Evolutionary conservation across 768 basidiomycete genomes (phyloP).

Genomic region (Exsudoporus frostii): DNA sequence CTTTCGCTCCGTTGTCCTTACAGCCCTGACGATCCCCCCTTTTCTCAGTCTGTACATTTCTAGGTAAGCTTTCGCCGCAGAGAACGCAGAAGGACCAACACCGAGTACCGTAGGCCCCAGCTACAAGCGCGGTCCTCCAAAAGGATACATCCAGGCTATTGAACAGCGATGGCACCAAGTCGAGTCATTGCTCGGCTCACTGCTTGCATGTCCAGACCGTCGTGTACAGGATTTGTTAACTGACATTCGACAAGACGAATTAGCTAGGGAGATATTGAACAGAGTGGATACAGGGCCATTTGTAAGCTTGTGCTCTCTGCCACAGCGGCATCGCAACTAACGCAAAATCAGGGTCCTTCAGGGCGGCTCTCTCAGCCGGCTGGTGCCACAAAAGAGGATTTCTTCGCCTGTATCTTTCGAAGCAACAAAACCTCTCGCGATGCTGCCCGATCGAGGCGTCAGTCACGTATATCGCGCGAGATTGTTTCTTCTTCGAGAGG

Average conservation of each 20-base stretch:
- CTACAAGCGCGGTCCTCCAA: slow-evolving; percentile 81
- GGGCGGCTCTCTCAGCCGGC: slow-evolving; percentile 60
- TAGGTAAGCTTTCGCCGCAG: slow-evolving; percentile 38
- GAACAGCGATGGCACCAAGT: slow-evolving; percentile 91
- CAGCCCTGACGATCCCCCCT: slow-evolving; percentile 16
- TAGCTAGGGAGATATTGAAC: slow-evolving; percentile 73
- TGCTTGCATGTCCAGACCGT: slow-evolving; percentile 69
- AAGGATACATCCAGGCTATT: slow-evolving; percentile 91
- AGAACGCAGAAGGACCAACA: not conserved
- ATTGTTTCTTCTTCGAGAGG: slow-evolving; percentile 74
- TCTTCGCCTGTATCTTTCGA: slow-evolving; percentile 69
- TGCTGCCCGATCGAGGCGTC: slow-evolving; percentile 59
- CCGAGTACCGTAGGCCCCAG: slow-evolving; percentile 53
- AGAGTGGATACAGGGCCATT: slow-evolving; percentile 81
- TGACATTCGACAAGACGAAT: slow-evolving; percentile 66
- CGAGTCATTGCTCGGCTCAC: slow-evolving; percentile 81
- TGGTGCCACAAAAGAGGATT: slow-evolving; percentile 71
- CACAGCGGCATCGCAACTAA: slow-evolving; percentile 4
- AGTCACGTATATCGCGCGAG: slow-evolving; percentile 75
- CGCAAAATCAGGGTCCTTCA: slow-evolving; percentile 54
- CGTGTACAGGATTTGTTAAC: slow-evolving; percentile 59
- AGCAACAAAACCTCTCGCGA: slow-evolving; percentile 55
- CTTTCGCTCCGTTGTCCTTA: not conserved
- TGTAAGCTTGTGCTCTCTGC: slow-evolving; percentile 38
- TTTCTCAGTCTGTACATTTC: slow-evolving; percentile 59